Conservation (phyloP, 192 early-diverging fungal genomes). For the Radiomyces spectabilis region DNA sequence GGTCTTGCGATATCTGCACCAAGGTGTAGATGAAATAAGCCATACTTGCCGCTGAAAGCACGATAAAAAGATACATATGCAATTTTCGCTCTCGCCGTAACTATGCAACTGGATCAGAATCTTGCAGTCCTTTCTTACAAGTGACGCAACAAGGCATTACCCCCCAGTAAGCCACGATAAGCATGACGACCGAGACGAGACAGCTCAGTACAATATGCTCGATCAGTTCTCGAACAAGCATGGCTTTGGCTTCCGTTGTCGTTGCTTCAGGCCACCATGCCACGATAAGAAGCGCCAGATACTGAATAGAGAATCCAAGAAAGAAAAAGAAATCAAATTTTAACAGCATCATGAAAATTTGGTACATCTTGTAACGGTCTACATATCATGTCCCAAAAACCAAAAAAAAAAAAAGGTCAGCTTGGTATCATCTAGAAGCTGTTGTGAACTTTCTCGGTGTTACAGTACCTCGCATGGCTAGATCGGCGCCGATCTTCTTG, state of each 20-base stretch:
- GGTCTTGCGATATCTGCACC: constrained; percentile 45
- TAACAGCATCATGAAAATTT: constrained; percentile 73
- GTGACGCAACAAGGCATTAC: too few relatives aligned
- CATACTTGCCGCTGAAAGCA: constrained; percentile 51
- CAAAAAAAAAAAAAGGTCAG: not conserved
- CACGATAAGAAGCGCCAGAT: constrained; percentile 56
- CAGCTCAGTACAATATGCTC: constrained; percentile 41
- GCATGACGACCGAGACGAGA: constrained; percentile 36
- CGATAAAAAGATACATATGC: constrained; percentile 52
- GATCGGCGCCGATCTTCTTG: constrained; percentile 77
- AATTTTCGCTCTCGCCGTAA: constrained; percentile 41
- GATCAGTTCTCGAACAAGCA: constrained; percentile 25
- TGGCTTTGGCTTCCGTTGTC: constrained; percentile 4
- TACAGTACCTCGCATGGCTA: constrained; percentile 54
- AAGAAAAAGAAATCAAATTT: constrained; percentile 81
- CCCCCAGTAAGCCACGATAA: constrained; percentile 46
- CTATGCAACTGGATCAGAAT: constrained; percentile 25
- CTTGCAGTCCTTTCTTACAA: too few relatives aligned
- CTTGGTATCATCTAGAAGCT: not conserved
- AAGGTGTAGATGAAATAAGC: constrained; percentile 64
- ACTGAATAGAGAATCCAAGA: constrained; percentile 68
- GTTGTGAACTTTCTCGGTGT: not conserved
- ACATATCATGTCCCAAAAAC: not conserved
- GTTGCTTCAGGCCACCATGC: constrained; percentile 12
- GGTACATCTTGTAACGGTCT: constrained; percentile 69